A percentile compares a stretch with the other conserved stretches of the same genome.
These are phyloP conservation scores for Geosmithia putterillii DNA, from an alignment of 2,329 filamentous ascomycete species.

Conservation along the genomic window DNA sequence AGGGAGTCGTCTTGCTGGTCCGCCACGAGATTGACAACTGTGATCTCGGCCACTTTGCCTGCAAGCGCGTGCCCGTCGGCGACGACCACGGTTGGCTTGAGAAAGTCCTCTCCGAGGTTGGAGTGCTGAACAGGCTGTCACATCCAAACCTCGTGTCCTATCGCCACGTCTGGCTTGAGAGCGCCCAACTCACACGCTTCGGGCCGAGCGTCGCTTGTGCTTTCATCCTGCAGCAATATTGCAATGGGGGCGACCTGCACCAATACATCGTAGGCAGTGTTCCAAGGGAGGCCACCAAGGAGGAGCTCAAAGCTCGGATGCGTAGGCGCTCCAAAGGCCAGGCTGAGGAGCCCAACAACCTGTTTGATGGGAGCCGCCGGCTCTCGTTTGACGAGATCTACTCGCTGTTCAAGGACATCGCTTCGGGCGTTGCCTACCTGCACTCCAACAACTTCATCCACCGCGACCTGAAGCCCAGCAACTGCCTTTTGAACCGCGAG, in stretches of 20 bases:
- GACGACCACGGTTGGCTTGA: slow-evolving; percentile 93
- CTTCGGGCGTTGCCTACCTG: slow-evolving; percentile 79
- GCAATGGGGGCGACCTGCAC: slow-evolving; percentile 84
- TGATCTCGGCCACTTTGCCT: slow-evolving; percentile 80
- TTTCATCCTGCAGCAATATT: slow-evolving; percentile 96
- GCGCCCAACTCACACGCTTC: slow-evolving; percentile 73
- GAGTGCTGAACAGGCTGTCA: slow-evolving; percentile 79
- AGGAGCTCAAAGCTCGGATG: slow-evolving; percentile 80
- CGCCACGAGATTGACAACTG: slow-evolving; percentile 86
- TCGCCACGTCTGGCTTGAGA: slow-evolving; percentile 92
- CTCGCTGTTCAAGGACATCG: slow-evolving; percentile 91
- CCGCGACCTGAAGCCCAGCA: slow-evolving; percentile 89
- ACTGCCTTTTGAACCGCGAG: slow-evolving; percentile 76
- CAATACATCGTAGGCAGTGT: slow-evolving; percentile 67
- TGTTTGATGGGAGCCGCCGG: slow-evolving; percentile 26
- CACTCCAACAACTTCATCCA: slow-evolving; percentile 91
- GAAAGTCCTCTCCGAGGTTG: slow-evolving; percentile 86
- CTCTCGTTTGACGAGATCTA: slow-evolving; percentile 84
- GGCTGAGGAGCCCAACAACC: slow-evolving; percentile 45
- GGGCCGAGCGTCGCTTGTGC: slow-evolving; percentile 86
- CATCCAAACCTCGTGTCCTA: slow-evolving; percentile 96
- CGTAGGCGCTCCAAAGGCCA: slow-evolving; percentile 72
- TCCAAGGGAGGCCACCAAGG: slow-evolving; percentile 55
- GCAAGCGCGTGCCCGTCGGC: slow-evolving; percentile 91
- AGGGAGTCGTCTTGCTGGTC: slow-evolving; percentile 90